Evolutionary conservation across 2,329 filamentous ascomycete genomes (phyloP), one percentile per base, ranked within the genome.

Genomic region (Aspergillus japonicus): DNA sequence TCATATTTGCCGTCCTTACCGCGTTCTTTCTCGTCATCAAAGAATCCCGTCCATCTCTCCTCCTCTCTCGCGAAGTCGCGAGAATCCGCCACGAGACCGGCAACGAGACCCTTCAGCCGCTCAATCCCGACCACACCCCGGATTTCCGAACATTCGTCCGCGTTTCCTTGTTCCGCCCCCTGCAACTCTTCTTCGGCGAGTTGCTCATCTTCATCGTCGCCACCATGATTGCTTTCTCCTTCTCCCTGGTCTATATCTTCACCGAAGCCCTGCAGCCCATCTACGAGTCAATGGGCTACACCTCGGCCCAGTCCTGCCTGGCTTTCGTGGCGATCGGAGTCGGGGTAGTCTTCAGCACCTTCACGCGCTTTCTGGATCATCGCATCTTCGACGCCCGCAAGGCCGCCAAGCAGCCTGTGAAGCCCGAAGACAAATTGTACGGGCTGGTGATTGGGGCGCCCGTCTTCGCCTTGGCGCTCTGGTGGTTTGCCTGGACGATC

Each of bases 401-500:
- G 31, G 61, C 58, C 21, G 53, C 66, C 5, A 62, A 64, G 39
- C 58, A 58, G 1, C 58, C 64, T 1, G 53, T 75, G 7, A 62
- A 71, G 7, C 80, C 79, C 0, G 80, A 83, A 68, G 75, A 81
- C 65, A 82, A 82, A 55, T 71, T 82, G 23, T 64, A 71, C 8
- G 80, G 80, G 14, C 81, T 82, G 62, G 73, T 72, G 33, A 68
- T 81, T 33, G 81, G 78, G 0, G 76, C 77, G 0, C 78, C 80
- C 2, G 66, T 75, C 6, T 73, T 82, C 5, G 77, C 79, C 2
- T 64, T 72, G 8, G 79, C 75, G 2, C 74, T 83, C 1, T 80
- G 78, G 75, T 74, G 71, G 68, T 81, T 83, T 59, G 76, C 77
- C 8, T 78, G 75, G 71, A 81, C 80, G 2, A 74, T 82, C 6